Conservation (phyloP, 176 grass and related monocot species). For the Phoenix dactylifera region DNA sequence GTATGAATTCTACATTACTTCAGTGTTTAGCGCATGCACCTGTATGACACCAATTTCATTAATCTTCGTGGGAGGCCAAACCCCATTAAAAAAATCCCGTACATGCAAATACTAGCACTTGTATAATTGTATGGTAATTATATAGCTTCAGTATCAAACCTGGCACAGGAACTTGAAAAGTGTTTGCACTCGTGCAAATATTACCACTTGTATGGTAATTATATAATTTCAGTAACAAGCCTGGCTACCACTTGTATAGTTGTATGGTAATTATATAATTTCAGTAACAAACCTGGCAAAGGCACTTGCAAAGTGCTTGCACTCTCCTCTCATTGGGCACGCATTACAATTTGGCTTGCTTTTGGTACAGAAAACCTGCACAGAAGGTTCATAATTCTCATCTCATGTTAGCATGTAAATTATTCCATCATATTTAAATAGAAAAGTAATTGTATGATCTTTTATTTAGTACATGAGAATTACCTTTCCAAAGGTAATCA, state of each 20-base stretch:
- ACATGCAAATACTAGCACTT: no score
- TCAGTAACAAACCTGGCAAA: slow-evolving; percentile 27
- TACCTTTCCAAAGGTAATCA: slow-evolving; percentile 68
- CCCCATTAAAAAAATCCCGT: no score
- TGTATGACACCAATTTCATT: no score
- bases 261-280: background rate
- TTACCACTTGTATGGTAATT: background rate
- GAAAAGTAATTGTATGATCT: background rate
- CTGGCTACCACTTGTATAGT: slow-evolving; percentile 3
- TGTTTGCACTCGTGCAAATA: no score
- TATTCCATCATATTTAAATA: background rate
- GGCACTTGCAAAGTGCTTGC: slow-evolving; percentile 35
- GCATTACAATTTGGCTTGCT: slow-evolving; percentile 35
- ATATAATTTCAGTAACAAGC: slow-evolving; percentile 19
- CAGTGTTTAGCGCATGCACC: no score
- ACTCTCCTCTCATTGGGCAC: slow-evolving; percentile 31
- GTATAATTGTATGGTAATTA: no score
- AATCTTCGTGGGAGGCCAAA: no score
- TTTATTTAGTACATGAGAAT: background rate
- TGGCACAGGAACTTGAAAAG: background rate
- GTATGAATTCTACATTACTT: no score
- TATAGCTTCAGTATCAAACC: slow-evolving; percentile 22
- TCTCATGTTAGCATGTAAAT: background rate
- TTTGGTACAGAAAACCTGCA: slow-evolving; percentile 43
- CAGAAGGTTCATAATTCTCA: slow-evolving; percentile 14